Conservation (phyloP, 2,329 filamentous ascomycete species). For the Tolypocladium inflatum region DNA sequence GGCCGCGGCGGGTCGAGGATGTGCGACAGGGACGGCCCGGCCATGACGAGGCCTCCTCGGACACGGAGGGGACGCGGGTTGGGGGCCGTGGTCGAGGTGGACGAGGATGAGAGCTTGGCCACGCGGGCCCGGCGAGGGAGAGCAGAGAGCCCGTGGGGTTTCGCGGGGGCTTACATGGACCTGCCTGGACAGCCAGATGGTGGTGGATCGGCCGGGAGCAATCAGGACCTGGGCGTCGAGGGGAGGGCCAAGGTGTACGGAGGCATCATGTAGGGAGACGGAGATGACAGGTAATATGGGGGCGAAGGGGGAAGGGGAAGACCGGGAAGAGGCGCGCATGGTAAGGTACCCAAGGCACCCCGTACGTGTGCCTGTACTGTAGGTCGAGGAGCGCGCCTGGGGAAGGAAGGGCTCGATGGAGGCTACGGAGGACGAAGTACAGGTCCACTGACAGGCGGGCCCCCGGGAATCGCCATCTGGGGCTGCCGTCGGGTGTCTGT, state of each 20-base stretch:
- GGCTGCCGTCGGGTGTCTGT: not conserved
- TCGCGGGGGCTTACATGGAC: not conserved
- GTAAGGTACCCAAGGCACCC: no score
- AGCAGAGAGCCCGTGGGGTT: not conserved
- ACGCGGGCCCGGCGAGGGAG: not conserved
- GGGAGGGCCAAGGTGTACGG: not conserved
- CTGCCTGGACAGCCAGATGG: not conserved
- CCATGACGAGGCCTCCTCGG: conserved; percentile 14
- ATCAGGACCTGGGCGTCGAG: not conserved
- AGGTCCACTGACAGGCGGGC: not conserved
- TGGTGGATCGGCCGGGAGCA: not conserved
- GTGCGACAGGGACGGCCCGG: conserved; percentile 20
- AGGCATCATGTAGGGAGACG: not conserved
- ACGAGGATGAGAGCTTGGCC: not conserved
- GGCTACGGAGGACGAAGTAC: no score
- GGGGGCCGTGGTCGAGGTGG: not conserved
- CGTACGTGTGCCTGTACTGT: not conserved
- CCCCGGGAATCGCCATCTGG: not conserved
- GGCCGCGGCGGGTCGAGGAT: conserved; percentile 20
- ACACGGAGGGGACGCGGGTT: conserved; percentile 1
- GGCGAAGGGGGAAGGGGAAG: not conserved
- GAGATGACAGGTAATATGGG: not conserved
- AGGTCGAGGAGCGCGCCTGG: not conserved
- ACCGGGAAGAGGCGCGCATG: not conserved
- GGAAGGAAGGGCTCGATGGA: not conserved